phyloP scores from a whole-genome alignment of 176 grass and related monocot species.

The Oryza nivara region DNA sequence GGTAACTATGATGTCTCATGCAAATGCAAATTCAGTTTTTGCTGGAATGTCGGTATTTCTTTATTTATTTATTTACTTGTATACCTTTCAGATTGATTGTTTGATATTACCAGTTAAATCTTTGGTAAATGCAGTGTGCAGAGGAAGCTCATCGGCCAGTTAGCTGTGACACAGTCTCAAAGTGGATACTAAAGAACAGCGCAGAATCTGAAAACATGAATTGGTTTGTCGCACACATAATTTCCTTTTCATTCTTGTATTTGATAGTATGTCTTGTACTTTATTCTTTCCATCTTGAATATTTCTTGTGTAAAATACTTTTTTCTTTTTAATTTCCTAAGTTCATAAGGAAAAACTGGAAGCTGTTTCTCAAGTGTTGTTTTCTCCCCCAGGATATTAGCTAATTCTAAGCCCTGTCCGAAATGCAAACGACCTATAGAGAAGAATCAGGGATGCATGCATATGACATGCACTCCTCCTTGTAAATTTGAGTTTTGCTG shows the following conservation, averaged over 20 bases:
- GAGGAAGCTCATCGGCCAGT: conserved; percentile 95
- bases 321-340: neutral
- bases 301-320: neutral
- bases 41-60: conserved; percentile 86
- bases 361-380: conserved; percentile 10
- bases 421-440: conserved; percentile 96
- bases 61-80: neutral
- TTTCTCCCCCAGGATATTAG: conserved; percentile 66
- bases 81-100: neutral
- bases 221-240: conserved; percentile 56
- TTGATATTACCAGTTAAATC: neutral
- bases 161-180: conserved; percentile 73
- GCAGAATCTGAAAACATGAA: conserved; percentile 99
- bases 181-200: conserved; percentile 92
- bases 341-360: neutral
- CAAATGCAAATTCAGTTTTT: conserved; percentile 74
- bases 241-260: neutral
- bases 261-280: no score
- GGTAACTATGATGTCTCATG: conserved; percentile 76
- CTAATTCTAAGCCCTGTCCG: conserved; percentile 95
- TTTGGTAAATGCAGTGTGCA: conserved; percentile 58
- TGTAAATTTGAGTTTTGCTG: conserved; percentile 99
- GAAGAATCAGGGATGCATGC: conserved; percentile 97
- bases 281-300: neutral
- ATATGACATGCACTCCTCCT: conserved; percentile 94